Evolutionary conservation across 495 filamentous ascomycete genomes (phyloP), one percentile per base, ranked within the genome.

Genomic region (Penicillium steckii): DNA sequence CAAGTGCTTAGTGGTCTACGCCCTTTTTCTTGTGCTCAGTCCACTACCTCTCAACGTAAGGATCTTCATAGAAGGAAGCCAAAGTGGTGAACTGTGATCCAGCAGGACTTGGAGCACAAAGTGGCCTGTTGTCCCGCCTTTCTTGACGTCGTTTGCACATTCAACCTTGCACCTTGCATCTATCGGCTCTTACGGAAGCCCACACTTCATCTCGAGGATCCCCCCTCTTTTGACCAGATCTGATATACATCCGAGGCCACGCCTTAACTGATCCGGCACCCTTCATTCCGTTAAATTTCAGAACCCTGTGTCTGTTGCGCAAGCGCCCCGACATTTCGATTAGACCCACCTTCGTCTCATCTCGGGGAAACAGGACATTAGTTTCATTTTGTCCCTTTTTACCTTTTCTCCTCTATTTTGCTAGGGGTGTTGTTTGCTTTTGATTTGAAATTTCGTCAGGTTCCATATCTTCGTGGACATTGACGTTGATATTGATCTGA

Each of bases 311-410:
- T 48, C 55, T 60, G 59, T 60, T 67, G 55, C 49, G 59, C 56
- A 67, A 62, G 60, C 64, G 60, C 65, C 61, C 65, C 55, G 60
- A 60, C 53, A 57, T 48, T 59, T 70, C 53, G 49, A 59, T 53
- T 48, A 70, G 67, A 69, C 68, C 70, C 67, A 67, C 65, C 51
- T 37, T 46, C 56, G 59, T 60, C 60, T 64, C 64, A 62, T 65
- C 55, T 66, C 48, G 56, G 55, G 45, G 52, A 55, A 50, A 46
- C 22, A 21, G 35, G 46, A 42, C 56, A 42, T 58, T 61, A 51
- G 52, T 57, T 45, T 41, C 38, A 8, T 46, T 49, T 48, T 50
- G 49, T 56, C 46, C 49, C 27, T 45, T 53, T 33, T 43, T 44
- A 15, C 46, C 32, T 40, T 23, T 38, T 48, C 18, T 46, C 17